Base-by-base conservation (phyloP, 306 rosid species). In the Vicia sativa region DNA sequence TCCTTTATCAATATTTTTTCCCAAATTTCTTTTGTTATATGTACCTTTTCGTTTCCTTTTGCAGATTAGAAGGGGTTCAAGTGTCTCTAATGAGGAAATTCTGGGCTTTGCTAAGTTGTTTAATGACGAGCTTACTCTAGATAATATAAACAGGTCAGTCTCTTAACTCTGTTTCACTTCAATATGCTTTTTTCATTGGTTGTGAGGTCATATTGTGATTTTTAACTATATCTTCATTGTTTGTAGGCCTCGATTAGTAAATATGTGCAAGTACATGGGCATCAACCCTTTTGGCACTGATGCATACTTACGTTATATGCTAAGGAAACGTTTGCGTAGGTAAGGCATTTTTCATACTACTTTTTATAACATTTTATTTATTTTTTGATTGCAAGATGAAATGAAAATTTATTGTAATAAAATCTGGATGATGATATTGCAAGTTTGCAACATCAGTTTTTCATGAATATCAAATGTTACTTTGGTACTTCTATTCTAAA, bases 251-350 rank as follows among this genome's bases (percentile, higher is more conserved):
- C 91, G 99, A 21, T 74, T 93, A 81, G 95, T 93, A 72, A 90
- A 81, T 78, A 93, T 93, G 96, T 93, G 97, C 96, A 93, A 93
- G 79, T 93, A 93, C 80, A 93, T 93, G 99, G 96, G 91, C 48
- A 88, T 93, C 62, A 84, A 87, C 78, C 96, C 97, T 41, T 88
- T 77, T 48, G 96, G 96, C 8, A 90, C 96, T 8, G 96, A 93
- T 85, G 90, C 95, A 43, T 88, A 93, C 83, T 79, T 90, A 74
- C 85, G 99, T n/a, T 88, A 83, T 72, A 90, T 93, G 99, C 87
- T 93, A 49, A 81, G 97, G 28, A 85, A 82, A 64, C 82, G 87
- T 67, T 80, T 93, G 64, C 91, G 60, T 72, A 79, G 83, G 99
- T 93, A 75, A 74, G 83, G 23, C 72, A 52, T 56, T 62, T 68